Base-by-base conservation (phyloP, 306 rosid genomes). In the Datisca glomerata region DNA sequence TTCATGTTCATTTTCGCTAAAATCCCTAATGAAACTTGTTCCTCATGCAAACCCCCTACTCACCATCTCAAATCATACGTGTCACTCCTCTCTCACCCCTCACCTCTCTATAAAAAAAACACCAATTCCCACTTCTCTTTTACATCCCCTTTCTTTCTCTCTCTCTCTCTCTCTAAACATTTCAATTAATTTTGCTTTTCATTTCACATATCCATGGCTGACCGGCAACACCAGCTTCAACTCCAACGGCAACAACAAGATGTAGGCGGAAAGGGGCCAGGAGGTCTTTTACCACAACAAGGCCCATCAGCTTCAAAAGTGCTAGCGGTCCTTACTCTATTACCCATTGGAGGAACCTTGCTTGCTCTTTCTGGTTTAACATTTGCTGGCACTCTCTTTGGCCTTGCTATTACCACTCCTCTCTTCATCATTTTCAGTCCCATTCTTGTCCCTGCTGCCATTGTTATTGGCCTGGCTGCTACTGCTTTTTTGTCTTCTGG, bases 41-140 rank as follows among this genome's bases (percentile, higher is more conserved):
- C 53, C 51, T 49, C 94, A 86, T 81, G 80, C 85, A 86, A 67
- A 54, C 42, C 63, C 51, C 57, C 55, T 18, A 66, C 72, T 67
- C 80, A 69, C 74, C 85, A 62, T 53, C 59, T 61, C 51, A 18
- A 23, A 31, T 39, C 13, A n/a, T 18, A 74, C 79, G 85, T 79
- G 97, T 80, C 86, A 49, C 27, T 24, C 55, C 21, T 33, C 43
- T 4, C n/a, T 45, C 58, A 20, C 18, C 55, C 22, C 32, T 43
- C 36, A 44, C 51, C 21, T 68, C 39, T 48, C 59, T 46, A 75
- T 66, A 66, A 59, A 47, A 7, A 38, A 27, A 6, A 21, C 6
- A 13, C 33, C 16, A 8, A 28, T 17, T 35, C 49, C 1, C 31
- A 13, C 12, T 17, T 27, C 24, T 17, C 39, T 28, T 21, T 16